phyloP scores from a whole-genome alignment of 202 grass and related monocot genomes.

The Digitaria exilis region DNA sequence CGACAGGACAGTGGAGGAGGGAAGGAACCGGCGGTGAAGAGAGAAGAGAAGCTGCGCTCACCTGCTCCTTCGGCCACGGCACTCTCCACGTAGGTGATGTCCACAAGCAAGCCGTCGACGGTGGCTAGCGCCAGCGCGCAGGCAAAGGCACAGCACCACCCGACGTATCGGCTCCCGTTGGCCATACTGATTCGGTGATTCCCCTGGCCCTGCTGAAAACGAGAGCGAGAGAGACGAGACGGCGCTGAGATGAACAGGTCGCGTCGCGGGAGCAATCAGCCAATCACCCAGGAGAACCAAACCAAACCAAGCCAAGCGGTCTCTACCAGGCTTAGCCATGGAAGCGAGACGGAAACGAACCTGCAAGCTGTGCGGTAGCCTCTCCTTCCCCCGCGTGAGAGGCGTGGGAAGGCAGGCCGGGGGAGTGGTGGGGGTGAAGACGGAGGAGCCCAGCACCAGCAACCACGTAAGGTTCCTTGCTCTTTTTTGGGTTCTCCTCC shows the following conservation, averaged over 20 bases:
- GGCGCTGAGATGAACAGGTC: not conserved
- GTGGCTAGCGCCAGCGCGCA: slow-evolving; percentile 30
- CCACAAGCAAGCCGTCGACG: slow-evolving; percentile 49
- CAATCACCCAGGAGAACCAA: not conserved
- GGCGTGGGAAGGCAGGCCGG: not conserved
- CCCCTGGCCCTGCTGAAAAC: not conserved
- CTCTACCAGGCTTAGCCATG: not conserved
- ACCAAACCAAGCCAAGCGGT: not conserved
- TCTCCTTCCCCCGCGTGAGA: not conserved
- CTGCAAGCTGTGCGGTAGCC: not conserved
- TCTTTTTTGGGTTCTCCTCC: not conserved
- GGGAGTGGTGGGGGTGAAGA: not conserved
- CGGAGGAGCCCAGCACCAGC: not conserved
- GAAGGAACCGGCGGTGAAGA: not conserved
- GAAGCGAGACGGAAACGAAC: too few species aligned
- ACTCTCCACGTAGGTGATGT: slow-evolving; percentile 51
- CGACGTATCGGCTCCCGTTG: not conserved
- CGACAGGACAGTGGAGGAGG: too few species aligned
- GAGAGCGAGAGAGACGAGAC: not conserved
- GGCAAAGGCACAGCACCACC: slow-evolving; percentile 31
- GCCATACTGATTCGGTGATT: slow-evolving; percentile 51
- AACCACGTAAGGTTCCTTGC: not conserved
- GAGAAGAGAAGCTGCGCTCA: slow-evolving; percentile 4
- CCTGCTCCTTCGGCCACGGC: slow-evolving; percentile 79
- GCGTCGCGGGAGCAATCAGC: not conserved